A percentile compares a stretch with the other conserved stretches of the same genome.
These are phyloP conservation scores for Symbiodinium pilosum DNA, from an alignment of 73 alveolate species.

Conservation along the genomic window DNA sequence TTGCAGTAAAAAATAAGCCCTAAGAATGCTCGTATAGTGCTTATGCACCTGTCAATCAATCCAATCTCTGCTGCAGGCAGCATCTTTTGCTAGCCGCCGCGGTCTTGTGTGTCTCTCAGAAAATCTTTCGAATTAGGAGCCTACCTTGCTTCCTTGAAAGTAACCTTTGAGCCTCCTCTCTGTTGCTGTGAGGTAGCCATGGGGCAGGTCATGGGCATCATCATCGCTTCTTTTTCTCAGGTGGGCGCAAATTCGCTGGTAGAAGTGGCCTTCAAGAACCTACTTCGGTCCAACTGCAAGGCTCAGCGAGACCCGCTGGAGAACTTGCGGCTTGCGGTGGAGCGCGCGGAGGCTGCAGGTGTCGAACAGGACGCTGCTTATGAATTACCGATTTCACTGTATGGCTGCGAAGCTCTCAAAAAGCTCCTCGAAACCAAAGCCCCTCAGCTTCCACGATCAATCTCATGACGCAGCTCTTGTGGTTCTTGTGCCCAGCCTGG, in stretches of 20 bases:
- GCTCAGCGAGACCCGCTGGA: conserved; percentile 74
- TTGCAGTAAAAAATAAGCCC: too few relatives aligned
- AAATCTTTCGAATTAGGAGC: too few relatives aligned
- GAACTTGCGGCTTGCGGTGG: conserved; percentile 75
- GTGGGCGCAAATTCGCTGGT: not conserved
- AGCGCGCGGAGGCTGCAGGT: conserved; percentile 81
- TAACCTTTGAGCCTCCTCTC: not conserved
- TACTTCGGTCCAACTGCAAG: not conserved
- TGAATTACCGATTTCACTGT: not conserved
- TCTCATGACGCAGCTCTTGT: not conserved
- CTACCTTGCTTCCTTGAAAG: too few relatives aligned
- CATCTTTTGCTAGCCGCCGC: not conserved
- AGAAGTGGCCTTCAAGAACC: not conserved
- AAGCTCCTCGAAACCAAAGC: not conserved
- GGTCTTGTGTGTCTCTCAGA: not conserved
- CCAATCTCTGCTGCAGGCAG: conserved; percentile 1
- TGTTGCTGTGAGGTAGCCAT: not conserved
- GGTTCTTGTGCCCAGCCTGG: not conserved
- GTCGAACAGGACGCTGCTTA: conserved; percentile 18
- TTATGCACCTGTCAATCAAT: too few relatives aligned
- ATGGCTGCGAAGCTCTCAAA: not conserved
- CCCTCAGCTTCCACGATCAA: too few relatives aligned
- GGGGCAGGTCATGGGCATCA: conserved; percentile 85
- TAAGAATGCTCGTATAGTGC: too few relatives aligned
- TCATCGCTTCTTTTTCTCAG: conserved; percentile 58